phyloP scores from a whole-genome alignment of 768 basidiomycete species.

The Boletellus emodensis region DNA sequence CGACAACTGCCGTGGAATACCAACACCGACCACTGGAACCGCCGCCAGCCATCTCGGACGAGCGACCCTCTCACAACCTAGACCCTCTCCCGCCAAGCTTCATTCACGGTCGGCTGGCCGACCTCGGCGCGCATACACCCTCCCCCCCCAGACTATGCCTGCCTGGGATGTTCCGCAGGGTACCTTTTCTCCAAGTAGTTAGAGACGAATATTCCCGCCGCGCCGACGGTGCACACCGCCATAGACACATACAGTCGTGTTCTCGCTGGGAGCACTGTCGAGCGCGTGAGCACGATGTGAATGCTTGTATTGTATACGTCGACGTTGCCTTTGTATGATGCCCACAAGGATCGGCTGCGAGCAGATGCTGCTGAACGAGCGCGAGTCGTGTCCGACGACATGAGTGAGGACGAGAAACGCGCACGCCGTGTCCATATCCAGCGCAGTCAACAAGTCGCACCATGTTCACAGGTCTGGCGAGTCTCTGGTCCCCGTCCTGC shows the following conservation, averaged over 20 bases:
- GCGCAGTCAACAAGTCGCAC: neutral
- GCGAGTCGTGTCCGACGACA: slow-evolving; percentile 10
- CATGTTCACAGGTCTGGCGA: slow-evolving; percentile 82
- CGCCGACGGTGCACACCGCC: slow-evolving; percentile 44
- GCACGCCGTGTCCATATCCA: too few species aligned
- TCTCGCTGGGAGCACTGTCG: slow-evolving; percentile 48
- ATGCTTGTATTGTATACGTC: neutral
- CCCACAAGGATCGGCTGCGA: slow-evolving; percentile 34
- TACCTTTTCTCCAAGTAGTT: slow-evolving; percentile 47
- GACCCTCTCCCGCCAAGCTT: neutral
- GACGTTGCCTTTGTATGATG: slow-evolving; percentile 41
- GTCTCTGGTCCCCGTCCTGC: slow-evolving; percentile 19
- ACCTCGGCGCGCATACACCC: slow-evolving; percentile 5
- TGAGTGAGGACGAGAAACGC: slow-evolving; percentile 4
- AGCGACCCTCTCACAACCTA: slow-evolving; percentile 12
- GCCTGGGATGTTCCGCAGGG: slow-evolving; percentile 14
- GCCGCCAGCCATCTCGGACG: slow-evolving; percentile 19
- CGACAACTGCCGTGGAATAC: slow-evolving; percentile 28
- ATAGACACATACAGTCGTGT: slow-evolving; percentile 52
- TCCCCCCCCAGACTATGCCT: neutral
- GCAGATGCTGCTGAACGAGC: slow-evolving; percentile 4
- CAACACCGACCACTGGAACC: slow-evolving; percentile 9
- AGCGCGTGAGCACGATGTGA: slow-evolving; percentile 10
- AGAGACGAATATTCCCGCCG: slow-evolving; percentile 45
- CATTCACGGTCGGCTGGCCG: slow-evolving; percentile 12